Conservation (phyloP, 106 monocot genomes). For the Allium fistulosum region DNA sequence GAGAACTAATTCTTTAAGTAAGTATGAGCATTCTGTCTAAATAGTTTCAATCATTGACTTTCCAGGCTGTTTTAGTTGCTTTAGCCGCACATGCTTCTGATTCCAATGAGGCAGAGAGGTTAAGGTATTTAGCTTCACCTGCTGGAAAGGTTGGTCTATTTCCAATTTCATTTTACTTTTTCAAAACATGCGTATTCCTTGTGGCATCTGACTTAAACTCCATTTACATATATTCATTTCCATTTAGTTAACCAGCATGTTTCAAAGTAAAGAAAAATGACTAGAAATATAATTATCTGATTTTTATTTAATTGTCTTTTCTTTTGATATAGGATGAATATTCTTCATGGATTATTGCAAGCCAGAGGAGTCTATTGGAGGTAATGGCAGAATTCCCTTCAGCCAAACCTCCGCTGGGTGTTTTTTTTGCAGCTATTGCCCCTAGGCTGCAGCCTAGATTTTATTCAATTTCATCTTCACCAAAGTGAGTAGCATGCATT, state of each 20-base stretch:
- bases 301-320: background rate
- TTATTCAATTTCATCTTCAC: constrained; percentile 97
- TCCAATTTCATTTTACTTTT: background rate
- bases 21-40: no score
- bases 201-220: no score
- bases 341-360: constrained; percentile 75
- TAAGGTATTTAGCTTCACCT: constrained; percentile 79
- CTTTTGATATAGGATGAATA: constrained; percentile 67
- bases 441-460: constrained; percentile 91
- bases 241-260: no score
- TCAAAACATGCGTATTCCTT: no score
- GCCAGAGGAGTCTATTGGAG: constrained; percentile 93
- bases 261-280: no score
- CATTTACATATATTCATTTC: background rate
- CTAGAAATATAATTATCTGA: no score
- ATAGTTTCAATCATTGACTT: constrained; percentile 2
- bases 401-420: constrained; percentile 86
- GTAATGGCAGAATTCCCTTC: constrained; percentile 97
- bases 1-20: no score
- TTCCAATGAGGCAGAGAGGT: constrained; percentile 60
- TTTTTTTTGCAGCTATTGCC: constrained; percentile 91
- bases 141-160: constrained; percentile 76
- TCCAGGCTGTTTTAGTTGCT: constrained; percentile 79
- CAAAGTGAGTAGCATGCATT: constrained; percentile 34
- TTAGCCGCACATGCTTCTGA: constrained; percentile 94